A percentile compares a stretch with the other conserved stretches of the same genome.
phyloP scores from a whole-genome alignment of 306 rosid species.

The Spatholobus suberectus region DNA sequence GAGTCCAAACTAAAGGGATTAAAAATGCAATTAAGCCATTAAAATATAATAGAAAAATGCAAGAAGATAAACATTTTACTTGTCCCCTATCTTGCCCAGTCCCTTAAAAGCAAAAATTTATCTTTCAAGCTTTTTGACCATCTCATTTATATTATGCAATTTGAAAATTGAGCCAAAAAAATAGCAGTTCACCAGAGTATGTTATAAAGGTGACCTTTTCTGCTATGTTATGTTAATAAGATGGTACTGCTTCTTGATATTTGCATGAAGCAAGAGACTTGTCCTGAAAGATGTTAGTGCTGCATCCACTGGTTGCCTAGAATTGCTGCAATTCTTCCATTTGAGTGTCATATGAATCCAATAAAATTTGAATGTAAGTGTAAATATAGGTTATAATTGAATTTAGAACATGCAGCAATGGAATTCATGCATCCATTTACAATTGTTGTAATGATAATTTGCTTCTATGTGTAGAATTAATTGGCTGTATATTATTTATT shows the following conservation, averaged over 20 bases:
- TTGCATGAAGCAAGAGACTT: neutral
- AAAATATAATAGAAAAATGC: neutral
- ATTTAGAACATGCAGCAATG: slow-evolving; percentile 18
- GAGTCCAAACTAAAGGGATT: neutral
- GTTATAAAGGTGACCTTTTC: neutral
- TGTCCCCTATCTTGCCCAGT: neutral
- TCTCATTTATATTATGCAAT: slow-evolving; percentile 1
- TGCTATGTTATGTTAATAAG: neutral
- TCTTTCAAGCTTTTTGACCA: neutral
- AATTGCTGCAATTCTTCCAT: neutral
- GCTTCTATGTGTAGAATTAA: slow-evolving; percentile 11
- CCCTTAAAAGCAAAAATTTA: neutral
- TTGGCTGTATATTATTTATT: neutral
- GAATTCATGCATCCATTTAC: neutral
- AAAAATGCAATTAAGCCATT: neutral
- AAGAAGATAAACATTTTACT: neutral
- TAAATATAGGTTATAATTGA: neutral
- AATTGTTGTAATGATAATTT: neutral
- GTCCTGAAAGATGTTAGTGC: neutral
- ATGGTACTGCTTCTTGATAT: neutral
- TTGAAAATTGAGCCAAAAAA: slow-evolving; percentile 5
- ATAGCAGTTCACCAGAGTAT: neutral
- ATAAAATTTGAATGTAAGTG: neutral
- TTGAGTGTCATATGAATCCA: slow-evolving; percentile 20
- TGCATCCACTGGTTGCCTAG: neutral